Evolutionary conservation across 441 rosid genomes (phyloP).

Genomic region (Erysimum cheiri): DNA sequence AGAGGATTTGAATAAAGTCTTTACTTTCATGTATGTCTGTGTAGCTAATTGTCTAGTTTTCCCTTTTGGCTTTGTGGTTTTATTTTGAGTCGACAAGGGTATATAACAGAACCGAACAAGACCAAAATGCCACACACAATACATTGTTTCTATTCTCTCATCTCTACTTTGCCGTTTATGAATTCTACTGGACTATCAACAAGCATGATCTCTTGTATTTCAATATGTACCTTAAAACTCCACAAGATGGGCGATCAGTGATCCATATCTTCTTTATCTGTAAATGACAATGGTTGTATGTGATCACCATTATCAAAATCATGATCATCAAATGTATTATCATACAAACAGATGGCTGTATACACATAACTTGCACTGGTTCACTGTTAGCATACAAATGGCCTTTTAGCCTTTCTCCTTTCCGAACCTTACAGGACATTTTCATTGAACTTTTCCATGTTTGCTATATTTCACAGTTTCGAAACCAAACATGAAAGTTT

Average conservation of each 20-base stretch:
- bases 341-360: conserved; percentile 28
- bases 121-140: conserved; percentile 6
- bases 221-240: background rate
- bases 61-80: conserved; percentile 1
- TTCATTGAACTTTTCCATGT: conserved; percentile 24
- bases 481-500: conserved; percentile 37
- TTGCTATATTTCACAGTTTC: conserved; percentile 35
- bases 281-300: conserved; percentile 8
- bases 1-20: conserved; percentile 39
- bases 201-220: background rate
- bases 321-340: conserved; percentile 20
- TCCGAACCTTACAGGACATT: background rate
- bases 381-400: conserved; percentile 28
- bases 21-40: conserved; percentile 32
- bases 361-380: conserved; percentile 17
- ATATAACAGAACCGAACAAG: conserved; percentile 5
- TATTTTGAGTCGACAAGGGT: conserved; percentile 15
- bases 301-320: background rate
- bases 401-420: conserved; percentile 16
- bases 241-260: background rate
- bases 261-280: background rate
- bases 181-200: background rate
- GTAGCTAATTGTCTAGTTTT: background rate
- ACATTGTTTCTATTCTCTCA: background rate
- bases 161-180: background rate